Base-by-base conservation (phyloP, 108 stramenopile genomes). In the Cyclostephanos invisitatus region DNA sequence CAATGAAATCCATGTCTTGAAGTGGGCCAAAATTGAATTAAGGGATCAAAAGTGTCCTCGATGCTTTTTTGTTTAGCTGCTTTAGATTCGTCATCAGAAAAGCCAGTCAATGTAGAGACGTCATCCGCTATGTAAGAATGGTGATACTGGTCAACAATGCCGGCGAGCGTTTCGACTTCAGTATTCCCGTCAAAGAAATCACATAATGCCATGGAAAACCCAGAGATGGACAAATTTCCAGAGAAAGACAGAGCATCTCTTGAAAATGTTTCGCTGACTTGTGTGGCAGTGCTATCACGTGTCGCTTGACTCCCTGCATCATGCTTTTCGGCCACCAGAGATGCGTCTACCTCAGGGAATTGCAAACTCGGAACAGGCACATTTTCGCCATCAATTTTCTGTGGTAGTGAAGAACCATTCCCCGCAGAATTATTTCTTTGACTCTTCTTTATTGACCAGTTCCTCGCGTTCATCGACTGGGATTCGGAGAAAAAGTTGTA, bases 181-280 rank as follows among this genome's bases (percentile, higher is more conserved):
- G 36, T 35, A 0, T 28, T 36, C 27, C 2, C 58, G 5, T 28
- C 10, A 5, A 18, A 37, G 17, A 67, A 58, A 66, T 72, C 65
- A 44, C 77, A 78, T 32, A 78, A 66, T 21, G 70, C 77, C 5
- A 78, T 25, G 24, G 77, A 78, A 53, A 72, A 53, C n/a, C 77
- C 77, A 28, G 70, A 65, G 25, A 78, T 27, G n/a, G 22, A 17
- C 25, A 78, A 5, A 21, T 56, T 32, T 35, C 40, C 58, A 63
- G 51, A 60, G n/a, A 54, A 50, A 18, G 48, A 36, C 42, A 56
- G 37, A n/a, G 54, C 21, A 22, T 40, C 24, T 38, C 67, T 42
- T 20, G 38, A 35, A 6, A 12, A 17, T 59, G 36, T 59, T 35
- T 18, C 27, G 11, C 27, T 36, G 18, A 59, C 14, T 17, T 2